Conservation (phyloP, 1,284 basidiomycete genomes). For the Boletellus sp. region DNA sequence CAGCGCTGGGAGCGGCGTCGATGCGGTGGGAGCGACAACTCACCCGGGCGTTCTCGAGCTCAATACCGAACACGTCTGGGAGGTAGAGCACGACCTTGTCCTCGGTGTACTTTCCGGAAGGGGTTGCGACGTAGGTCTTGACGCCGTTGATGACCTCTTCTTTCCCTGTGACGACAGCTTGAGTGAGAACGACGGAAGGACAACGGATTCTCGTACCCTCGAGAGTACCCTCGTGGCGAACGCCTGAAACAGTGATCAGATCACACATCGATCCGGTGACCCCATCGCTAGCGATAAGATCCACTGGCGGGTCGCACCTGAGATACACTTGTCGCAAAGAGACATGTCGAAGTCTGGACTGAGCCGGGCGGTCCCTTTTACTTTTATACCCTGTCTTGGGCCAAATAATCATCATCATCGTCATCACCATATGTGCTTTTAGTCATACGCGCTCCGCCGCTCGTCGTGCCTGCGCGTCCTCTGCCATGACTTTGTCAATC, state of each 20-base stretch:
- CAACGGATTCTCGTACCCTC: slow-evolving; percentile 14
- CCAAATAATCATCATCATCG: too few species aligned
- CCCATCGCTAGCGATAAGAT: too few species aligned
- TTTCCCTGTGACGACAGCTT: not conserved
- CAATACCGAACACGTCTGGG: slow-evolving; percentile 63
- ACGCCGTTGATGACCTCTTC: slow-evolving; percentile 43
- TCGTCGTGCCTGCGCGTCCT: too few species aligned
- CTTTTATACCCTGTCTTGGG: slow-evolving; percentile 14
- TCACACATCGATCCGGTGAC: not conserved
- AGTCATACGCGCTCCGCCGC: too few species aligned
- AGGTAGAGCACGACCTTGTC: slow-evolving; percentile 58
- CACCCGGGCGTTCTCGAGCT: slow-evolving; percentile 45
- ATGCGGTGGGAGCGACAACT: slow-evolving; percentile 22
- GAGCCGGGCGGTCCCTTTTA: too few species aligned
- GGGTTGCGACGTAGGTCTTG: slow-evolving; percentile 50
- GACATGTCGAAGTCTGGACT: slow-evolving; percentile 13
- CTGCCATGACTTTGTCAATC: too few species aligned
- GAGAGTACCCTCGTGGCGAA: slow-evolving; percentile 22
- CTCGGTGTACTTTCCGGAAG: slow-evolving; percentile 45
- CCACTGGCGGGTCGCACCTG: slow-evolving; percentile 12
- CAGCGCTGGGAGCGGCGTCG: not conserved
- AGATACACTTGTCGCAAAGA: slow-evolving; percentile 21
- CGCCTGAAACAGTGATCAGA: slow-evolving; percentile 11
- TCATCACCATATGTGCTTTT: too few species aligned
- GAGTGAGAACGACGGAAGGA: not conserved